Base-by-base conservation (phyloP, 164 flowering plant genomes). In the Vitis rotundifolia region DNA sequence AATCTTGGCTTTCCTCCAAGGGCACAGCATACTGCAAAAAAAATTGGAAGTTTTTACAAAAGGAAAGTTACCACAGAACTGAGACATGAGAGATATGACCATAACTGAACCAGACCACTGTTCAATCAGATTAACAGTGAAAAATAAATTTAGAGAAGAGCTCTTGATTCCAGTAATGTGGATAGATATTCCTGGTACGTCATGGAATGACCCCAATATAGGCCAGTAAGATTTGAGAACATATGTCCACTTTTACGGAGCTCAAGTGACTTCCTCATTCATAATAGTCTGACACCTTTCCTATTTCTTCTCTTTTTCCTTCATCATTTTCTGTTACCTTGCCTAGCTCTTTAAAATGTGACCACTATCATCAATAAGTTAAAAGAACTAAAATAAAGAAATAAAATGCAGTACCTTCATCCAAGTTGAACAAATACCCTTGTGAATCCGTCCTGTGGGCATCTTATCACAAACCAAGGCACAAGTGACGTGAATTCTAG, bases 381-480 rank as follows among this genome's bases (percentile, higher is more conserved):
- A 1, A 18, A 16, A 12, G 12, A 29, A 11, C n/a, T 4, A 44
- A 18, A 9, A 16, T 11, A 37, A 56, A 53, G 5, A 13, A 56
- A 57, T 13, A 11, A 59, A 28, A n/a, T 26, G 65, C 44, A 22
- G 31, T 80, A 95, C 99, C 99, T 93, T 93, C 90, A 95, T 95
- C 99, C 99, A 95, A 68, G 99, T 93, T 50, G 99, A 95, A 73
- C 98, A 93, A 7, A 95, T 76, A 79, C 99, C 99, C 77, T 85
- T 90, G 80, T 95, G 99, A 74, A 93, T 81, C 60, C 99, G 79
- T 48, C 99, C 99, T 2, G 92, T 78, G 12, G 97, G 96, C 37
- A 88, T 91, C 75, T 82, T 89, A 58, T 89, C 98, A 79, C 85
- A 70, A 57, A 95, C 99, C 63, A 95, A 78, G 18, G 98, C 94